Conservation (phyloP, 2,329 filamentous ascomycete genomes). For the Claviceps capensis region DNA sequence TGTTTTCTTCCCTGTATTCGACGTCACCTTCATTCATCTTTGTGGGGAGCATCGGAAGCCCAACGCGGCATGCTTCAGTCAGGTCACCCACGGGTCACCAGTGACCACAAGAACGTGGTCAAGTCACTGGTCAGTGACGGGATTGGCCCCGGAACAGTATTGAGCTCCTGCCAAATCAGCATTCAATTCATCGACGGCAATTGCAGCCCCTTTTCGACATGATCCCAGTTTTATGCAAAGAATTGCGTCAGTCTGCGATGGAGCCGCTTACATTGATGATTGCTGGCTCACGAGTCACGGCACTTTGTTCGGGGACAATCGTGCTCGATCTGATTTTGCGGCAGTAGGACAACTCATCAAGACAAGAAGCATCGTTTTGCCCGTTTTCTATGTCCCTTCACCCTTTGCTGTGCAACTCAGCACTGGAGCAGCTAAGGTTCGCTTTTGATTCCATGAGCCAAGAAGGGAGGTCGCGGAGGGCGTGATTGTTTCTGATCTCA, state of each 20-base stretch:
- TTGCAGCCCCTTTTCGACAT: too few species aligned
- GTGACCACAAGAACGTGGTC: not conserved
- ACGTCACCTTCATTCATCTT: not conserved
- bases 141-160: not conserved
- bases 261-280: too few species aligned
- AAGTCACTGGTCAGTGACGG: not conserved
- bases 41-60: not conserved
- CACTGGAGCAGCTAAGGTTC: too few species aligned
- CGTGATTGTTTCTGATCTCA: too few species aligned
- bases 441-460: too few species aligned
- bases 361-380: not conserved
- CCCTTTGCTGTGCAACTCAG: too few species aligned
- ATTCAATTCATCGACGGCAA: too few species aligned
- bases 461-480: too few species aligned
- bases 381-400: too few species aligned
- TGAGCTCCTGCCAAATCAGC: not conserved
- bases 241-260: too few species aligned
- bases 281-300: too few species aligned
- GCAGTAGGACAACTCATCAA: not conserved
- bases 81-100: not conserved
- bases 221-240: too few species aligned
- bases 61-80: not conserved
- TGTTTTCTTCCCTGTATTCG: not conserved
- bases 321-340: not conserved
- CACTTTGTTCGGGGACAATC: not conserved